Evolutionary conservation across 75 land plant species (phyloP), one percentile per base, ranked within the genome.

Genomic region (Cunninghamia lanceolata): DNA sequence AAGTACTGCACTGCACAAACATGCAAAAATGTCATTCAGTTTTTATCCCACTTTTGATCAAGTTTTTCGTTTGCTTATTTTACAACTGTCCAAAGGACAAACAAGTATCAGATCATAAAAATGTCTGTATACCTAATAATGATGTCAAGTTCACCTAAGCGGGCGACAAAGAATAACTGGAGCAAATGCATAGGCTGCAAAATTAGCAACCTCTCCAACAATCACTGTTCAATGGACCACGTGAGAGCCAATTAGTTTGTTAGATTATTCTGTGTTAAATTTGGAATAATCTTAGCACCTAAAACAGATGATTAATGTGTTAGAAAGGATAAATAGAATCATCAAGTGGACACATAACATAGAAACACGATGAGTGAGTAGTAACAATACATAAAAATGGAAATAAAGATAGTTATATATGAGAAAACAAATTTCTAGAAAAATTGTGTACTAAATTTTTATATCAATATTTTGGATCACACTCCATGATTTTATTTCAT

Each of bases 141-240:
- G 3, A 95, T 95, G 59, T 95, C 94, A 43, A 95, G 82, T 82
- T 95, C 96, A 3, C 96, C 96, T 38, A 95, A 88, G 45, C 95
- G 96, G 8, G 96, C 91, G 15, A 95, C 96, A n/a, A 85, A 95
- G 93, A 75, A 95, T 92, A 19, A 94, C 95, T 36, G 96, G 96
- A 46, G 96, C 96, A 90, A 93, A 95, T 82, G 93, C 94, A 90
- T n/a, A n/a, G n/a, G n/a, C n/a, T n/a, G n/a, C n/a, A n/a, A n/a
- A n/a, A n/a, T n/a, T n/a, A n/a, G n/a, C n/a, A n/a, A n/a, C n/a
- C n/a, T n/a, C n/a, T n/a, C n/a, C n/a, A n/a, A n/a, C n/a, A n/a
- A n/a, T n/a, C n/a, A n/a, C n/a, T n/a, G n/a, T n/a, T n/a, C n/a
- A n/a, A n/a, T n/a, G n/a, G n/a, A n/a, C n/a, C n/a, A n/a, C n/a